Evolutionary conservation across 2,329 filamentous ascomycete genomes (phyloP).

Genomic region (Alternaria sp.): DNA sequence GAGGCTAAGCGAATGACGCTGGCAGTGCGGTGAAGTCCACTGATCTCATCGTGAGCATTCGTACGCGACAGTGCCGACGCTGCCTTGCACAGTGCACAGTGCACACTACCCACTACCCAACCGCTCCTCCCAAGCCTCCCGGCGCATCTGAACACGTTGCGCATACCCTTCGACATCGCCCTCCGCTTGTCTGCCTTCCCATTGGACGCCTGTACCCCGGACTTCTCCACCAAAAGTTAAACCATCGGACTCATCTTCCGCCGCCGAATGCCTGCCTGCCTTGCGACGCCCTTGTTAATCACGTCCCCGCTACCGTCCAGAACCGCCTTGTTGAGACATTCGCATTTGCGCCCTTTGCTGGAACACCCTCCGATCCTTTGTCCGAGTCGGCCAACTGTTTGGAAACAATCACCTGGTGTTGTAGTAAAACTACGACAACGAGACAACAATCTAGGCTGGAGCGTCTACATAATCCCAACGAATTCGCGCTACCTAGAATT

Average conservation of each 20-base stretch:
- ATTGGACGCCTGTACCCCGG: constrained; percentile 10
- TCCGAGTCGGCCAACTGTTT: constrained; percentile 25
- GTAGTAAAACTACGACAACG: constrained; percentile 28
- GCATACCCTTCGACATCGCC: not conserved
- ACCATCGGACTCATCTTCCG: constrained; percentile 12
- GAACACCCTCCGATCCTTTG: constrained; percentile 19
- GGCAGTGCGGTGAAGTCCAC: constrained; percentile 19
- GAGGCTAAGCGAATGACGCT: constrained; percentile 23
- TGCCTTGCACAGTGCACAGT: not conserved
- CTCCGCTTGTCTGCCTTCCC: not conserved
- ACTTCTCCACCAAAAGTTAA: constrained; percentile 14
- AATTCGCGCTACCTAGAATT: constrained; percentile 3
- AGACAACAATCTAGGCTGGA: constrained; percentile 22
- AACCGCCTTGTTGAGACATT: not conserved
- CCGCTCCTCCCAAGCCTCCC: not conserved
- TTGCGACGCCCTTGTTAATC: constrained; percentile 14
- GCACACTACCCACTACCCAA: not conserved
- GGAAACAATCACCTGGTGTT: constrained; percentile 22
- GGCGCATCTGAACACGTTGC: constrained; percentile 9
- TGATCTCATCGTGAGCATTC: constrained; percentile 27
- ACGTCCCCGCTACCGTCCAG: constrained; percentile 12
- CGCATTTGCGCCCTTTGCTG: constrained; percentile 19
- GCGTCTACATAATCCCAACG: constrained; percentile 25
- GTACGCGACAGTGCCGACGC: constrained; percentile 16
- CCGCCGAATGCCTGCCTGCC: constrained; percentile 15